These are phyloP conservation scores for Cyclostephanos invisitatus DNA, from an alignment of 108 stramenopile genomes.

Conservation along the genomic window DNA sequence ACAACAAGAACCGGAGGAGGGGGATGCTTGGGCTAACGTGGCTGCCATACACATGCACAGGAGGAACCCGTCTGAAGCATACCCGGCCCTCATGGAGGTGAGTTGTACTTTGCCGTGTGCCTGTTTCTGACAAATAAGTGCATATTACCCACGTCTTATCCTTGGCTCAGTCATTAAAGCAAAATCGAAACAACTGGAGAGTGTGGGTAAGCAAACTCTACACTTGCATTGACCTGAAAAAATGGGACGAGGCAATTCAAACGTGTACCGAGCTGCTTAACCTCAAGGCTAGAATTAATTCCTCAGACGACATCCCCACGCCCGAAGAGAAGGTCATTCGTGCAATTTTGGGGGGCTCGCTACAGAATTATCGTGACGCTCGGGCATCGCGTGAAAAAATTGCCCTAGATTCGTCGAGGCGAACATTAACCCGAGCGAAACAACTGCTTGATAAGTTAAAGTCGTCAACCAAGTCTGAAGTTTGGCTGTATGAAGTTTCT, in stretches of 20 bases:
- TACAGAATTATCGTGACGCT: constrained; percentile 47
- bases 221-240: constrained; percentile 80
- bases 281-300: constrained; percentile 49
- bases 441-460: constrained; percentile 63
- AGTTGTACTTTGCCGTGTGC: constrained; percentile 13
- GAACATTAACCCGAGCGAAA: constrained; percentile 67
- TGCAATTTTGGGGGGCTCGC: constrained; percentile 69
- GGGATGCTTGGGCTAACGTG: constrained; percentile 94
- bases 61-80: constrained; percentile 71
- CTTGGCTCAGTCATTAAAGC: constrained; percentile 58
- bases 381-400: constrained; percentile 27
- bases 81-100: constrained; percentile 78
- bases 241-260: constrained; percentile 86
- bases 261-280: constrained; percentile 71
- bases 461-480: constrained; percentile 46
- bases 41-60: constrained; percentile 87
- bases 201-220: constrained; percentile 87
- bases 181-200: constrained; percentile 81
- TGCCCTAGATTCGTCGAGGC: constrained; percentile 57
- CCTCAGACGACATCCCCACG: constrained; percentile 58
- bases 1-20: constrained; percentile 92
- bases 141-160: background rate
- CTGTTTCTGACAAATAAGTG: background rate
- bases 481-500: constrained; percentile 77
- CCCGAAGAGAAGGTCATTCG: constrained; percentile 77